Conservation (phyloP, 495 filamentous ascomycete species). For the Aspergillus saccharolyticus region DNA sequence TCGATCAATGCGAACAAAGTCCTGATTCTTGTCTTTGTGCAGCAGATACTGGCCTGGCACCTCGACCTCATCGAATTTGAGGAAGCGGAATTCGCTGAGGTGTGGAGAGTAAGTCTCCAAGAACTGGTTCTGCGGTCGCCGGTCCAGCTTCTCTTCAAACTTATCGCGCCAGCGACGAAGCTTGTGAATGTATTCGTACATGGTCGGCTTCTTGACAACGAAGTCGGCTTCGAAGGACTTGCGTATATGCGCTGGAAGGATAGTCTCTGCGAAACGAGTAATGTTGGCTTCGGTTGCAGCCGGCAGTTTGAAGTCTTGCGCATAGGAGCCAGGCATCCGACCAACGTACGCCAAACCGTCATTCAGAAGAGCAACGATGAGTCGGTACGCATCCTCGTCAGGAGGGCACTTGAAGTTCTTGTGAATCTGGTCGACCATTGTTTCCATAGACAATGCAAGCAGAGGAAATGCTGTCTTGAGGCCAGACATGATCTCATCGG, state of each 20-base stretch:
- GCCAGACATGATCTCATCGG: slow-evolving; percentile 88
- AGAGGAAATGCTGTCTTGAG: slow-evolving; percentile 96
- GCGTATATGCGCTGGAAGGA: slow-evolving; percentile 86
- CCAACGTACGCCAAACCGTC: slow-evolving; percentile 86
- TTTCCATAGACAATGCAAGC: slow-evolving; percentile 95
- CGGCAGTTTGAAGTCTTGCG: slow-evolving; percentile 86
- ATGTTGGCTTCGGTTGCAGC: slow-evolving; percentile 91
- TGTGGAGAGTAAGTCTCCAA: slow-evolving; percentile 81
- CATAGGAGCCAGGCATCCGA: slow-evolving; percentile 77
- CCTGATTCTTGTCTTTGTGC: slow-evolving; percentile 96
- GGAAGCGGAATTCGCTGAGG: slow-evolving; percentile 92
- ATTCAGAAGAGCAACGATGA: slow-evolving; percentile 96
- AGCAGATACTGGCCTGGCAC: slow-evolving; percentile 95
- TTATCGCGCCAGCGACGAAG: slow-evolving; percentile 93
- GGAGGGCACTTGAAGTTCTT: slow-evolving; percentile 99
- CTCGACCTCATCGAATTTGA: slow-evolving; percentile 98
- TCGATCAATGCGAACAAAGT: slow-evolving; percentile 93
- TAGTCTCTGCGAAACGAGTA: slow-evolving; percentile 91
- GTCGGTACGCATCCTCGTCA: slow-evolving; percentile 93
- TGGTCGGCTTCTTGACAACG: slow-evolving; percentile 85
- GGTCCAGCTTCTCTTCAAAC: slow-evolving; percentile 96
- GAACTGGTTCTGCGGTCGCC: slow-evolving; percentile 61
- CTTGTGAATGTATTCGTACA: slow-evolving; percentile 97
- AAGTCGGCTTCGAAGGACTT: slow-evolving; percentile 95
- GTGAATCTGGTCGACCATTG: slow-evolving; percentile 97